Base-by-base conservation (phyloP, 2,329 filamentous ascomycete species). In the Aulographum hederae region DNA sequence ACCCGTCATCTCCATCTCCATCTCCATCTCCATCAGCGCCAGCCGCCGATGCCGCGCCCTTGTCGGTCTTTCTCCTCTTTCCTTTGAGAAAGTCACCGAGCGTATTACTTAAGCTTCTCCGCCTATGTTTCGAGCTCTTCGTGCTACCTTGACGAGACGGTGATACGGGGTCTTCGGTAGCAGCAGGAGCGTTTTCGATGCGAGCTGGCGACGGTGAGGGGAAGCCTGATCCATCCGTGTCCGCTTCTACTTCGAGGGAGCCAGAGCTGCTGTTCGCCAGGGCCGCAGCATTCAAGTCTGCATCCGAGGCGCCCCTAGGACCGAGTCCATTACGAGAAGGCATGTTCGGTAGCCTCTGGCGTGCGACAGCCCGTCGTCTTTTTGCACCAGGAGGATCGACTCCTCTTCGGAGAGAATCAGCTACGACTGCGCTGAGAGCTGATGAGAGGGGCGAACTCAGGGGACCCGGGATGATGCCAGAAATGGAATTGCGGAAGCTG, bases 21-120 rank as follows among this genome's bases (percentile, higher is more conserved):
- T n/a, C 21, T 8, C 8, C 21, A 25, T 25, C n/a, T 8, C 21
- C 8, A 25, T 25, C n/a, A 25, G 8, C n/a, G 8, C 8, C 21
- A 25, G 21, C 21, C 21, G 21, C 21, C 21, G 21, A 25, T 8
- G 8, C 21, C n/a, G 21, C 21, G n/a, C n/a, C n/a, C n/a, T 8
- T 25, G n/a, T 25, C 21, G 8, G 8, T 25, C 21, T 25, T 25
- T 8, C 8, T 25, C 21, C n/a, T 25, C 21, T 25, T 25, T 8
- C 8, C 8, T n/a, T 25, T 29, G 25, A 35, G 20, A 3, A 35
- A 14, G 11, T 35, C 30, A 18, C 33, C 33, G n/a, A 35, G 25
- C 17, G 33, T 35, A 25, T 32, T 35, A 18, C 29, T 32, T 14
- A 35, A 14, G 16, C 33, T 35, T 21, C 30, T 19, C 5, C 21